These are phyloP conservation scores for Yamadazyma spencermartinsiae DNA, from an alignment of 1,139 yeast species.

Conservation along the genomic window DNA sequence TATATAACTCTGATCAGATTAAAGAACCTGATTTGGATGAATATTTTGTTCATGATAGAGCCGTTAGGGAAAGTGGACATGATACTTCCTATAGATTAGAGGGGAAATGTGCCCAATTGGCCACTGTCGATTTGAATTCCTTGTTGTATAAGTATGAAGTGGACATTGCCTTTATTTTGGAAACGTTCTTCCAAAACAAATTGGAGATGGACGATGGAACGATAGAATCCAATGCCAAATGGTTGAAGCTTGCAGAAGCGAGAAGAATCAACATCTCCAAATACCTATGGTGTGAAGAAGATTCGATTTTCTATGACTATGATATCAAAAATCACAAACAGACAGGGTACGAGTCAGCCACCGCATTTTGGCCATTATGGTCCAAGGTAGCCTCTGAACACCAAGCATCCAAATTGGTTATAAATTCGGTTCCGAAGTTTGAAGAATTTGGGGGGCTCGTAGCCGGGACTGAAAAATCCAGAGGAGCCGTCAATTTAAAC, in stretches of 20 bases:
- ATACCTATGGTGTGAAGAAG: constrained; percentile 82
- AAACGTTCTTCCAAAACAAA: constrained; percentile 54
- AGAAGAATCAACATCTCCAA: constrained; percentile 62
- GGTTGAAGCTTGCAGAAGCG: constrained; percentile 57
- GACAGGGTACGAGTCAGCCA: constrained; percentile 79
- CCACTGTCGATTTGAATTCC: constrained; percentile 88
- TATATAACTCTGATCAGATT: constrained; percentile 68
- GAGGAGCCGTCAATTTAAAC: constrained; percentile 69
- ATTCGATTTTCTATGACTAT: constrained; percentile 83
- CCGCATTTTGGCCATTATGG: constrained; percentile 94
- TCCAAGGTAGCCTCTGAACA: constrained; percentile 67
- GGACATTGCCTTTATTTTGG: constrained; percentile 73
- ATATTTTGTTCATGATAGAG: constrained; percentile 89
- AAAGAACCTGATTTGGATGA: constrained; percentile 80
- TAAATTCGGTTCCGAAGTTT: constrained; percentile 62
- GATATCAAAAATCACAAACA: constrained; percentile 59
- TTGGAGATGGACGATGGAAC: constrained; percentile 32
- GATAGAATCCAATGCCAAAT: constrained; percentile 51
- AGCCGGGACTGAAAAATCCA: constrained; percentile 75
- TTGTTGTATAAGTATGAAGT: constrained; percentile 85
- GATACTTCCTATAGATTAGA: constrained; percentile 91
- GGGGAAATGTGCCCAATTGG: constrained; percentile 85
- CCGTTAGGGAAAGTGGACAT: constrained; percentile 95
- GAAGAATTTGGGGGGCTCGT: constrained; percentile 90
- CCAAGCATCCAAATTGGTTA: constrained; percentile 70